phyloP scores from a whole-genome alignment of 768 basidiomycete species.

The Tephrocybe sp. region DNA sequence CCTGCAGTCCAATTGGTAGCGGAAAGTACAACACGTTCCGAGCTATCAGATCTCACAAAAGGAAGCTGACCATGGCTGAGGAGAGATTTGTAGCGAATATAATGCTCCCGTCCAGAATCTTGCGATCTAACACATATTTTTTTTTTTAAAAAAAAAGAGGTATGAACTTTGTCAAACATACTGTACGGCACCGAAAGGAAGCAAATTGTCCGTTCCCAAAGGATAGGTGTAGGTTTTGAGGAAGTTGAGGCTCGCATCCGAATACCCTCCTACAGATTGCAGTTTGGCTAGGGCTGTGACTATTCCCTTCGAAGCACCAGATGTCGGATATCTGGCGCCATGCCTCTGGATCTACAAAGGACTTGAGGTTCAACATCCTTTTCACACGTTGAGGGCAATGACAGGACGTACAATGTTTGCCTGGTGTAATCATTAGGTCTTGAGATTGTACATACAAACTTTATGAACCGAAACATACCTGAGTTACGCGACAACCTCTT shows the following conservation, averaged over 20 bases:
- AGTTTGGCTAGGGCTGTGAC: conserved; percentile 51
- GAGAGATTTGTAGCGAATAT: conserved; percentile 51
- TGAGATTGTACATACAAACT: neutral
- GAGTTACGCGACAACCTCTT: conserved; percentile 47
- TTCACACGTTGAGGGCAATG: neutral
- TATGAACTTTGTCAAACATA: conserved; percentile 27
- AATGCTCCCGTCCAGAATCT: conserved; percentile 50
- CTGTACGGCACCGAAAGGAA: conserved; percentile 69
- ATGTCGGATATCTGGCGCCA: conserved; percentile 75
- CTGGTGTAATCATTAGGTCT: conserved; percentile 28
- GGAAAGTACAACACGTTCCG: conserved; percentile 59
- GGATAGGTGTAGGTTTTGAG: conserved; percentile 55
- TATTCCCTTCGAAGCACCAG: conserved; percentile 41
- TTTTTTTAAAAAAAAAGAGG: neutral
- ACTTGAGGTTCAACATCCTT: neutral
- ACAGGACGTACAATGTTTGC: conserved; percentile 55
- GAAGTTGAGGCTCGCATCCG: conserved; percentile 52
- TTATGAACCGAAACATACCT: conserved; percentile 35
- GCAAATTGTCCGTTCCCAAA: conserved; percentile 54
- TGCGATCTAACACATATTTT: conserved; percentile 24
- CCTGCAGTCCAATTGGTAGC: conserved; percentile 73
- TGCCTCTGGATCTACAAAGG: conserved; percentile 70
- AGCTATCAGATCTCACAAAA: conserved; percentile 45
- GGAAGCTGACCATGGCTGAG: conserved; percentile 44
- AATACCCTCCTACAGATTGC: conserved; percentile 40